These are phyloP conservation scores for Myotisia sp. DNA, from an alignment of 2,329 filamentous ascomycete species.

Conservation along the genomic window DNA sequence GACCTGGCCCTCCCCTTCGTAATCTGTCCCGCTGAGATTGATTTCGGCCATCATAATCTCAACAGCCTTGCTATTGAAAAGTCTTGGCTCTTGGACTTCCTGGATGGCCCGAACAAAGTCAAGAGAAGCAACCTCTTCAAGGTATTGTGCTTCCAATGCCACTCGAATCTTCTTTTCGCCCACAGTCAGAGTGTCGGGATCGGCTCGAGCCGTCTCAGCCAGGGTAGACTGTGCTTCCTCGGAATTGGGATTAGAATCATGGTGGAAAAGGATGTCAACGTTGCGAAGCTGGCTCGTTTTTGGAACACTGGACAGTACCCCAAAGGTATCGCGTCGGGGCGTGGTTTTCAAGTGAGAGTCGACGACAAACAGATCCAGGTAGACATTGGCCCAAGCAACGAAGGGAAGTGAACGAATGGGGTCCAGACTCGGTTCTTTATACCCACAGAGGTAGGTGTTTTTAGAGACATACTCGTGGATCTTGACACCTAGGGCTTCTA, in stretches of 20 bases:
- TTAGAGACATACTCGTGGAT: conserved; percentile 10
- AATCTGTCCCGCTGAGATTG: conserved; percentile 4
- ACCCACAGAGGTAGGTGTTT: conserved; percentile 9
- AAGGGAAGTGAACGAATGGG: conserved; percentile 8
- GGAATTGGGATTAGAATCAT: conserved; percentile 9
- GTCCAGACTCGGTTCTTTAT: conserved; percentile 7
- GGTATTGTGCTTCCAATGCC: conserved; percentile 9
- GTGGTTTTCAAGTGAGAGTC: conserved; percentile 7
- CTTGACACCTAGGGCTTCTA: conserved; percentile 7
- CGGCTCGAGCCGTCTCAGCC: conserved; percentile 8
- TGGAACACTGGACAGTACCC: conserved; percentile 5
- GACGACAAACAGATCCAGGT: conserved; percentile 8
- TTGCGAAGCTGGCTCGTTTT: conserved; percentile 4
- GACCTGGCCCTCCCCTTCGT: conserved; percentile 13
- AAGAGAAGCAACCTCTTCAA: conserved; percentile 11
- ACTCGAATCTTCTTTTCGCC: conserved; percentile 8
- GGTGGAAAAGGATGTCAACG: conserved; percentile 11
- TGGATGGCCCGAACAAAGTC: conserved; percentile 12
- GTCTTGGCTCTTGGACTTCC: conserved; percentile 8
- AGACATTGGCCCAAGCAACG: conserved; percentile 9
- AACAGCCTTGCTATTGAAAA: conserved; percentile 15
- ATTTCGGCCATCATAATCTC: conserved; percentile 10
- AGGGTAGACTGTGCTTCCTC: conserved; percentile 7
- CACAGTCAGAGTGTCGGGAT: conserved; percentile 5
- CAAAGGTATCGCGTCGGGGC: conserved; percentile 5